Conservation (phyloP, 257 asterid species). For the Solanum appendiculatum region DNA sequence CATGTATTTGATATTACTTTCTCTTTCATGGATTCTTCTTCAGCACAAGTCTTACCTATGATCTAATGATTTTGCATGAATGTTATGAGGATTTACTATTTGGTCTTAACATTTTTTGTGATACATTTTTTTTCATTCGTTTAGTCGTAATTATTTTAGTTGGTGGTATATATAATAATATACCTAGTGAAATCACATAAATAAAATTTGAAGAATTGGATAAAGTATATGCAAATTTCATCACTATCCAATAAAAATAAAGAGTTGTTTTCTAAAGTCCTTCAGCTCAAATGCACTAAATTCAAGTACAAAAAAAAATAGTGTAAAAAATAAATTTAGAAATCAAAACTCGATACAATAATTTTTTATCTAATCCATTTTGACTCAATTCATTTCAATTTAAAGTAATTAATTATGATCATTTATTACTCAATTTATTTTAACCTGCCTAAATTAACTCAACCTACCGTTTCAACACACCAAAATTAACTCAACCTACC, state of each 20-base stretch:
- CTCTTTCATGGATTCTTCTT: not conserved
- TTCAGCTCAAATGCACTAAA: not conserved
- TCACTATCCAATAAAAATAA: not conserved
- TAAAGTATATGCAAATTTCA: no score
- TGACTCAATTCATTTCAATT: no score
- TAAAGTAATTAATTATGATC: no score
- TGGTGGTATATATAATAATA: no score
- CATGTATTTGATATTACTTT: not conserved
- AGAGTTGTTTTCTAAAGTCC: no score
- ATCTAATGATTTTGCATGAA: not conserved
- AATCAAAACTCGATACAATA: not conserved
- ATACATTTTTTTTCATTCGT: not conserved
- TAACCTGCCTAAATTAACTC: not conserved
- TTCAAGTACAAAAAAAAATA: no score
- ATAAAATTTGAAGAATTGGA: no score
- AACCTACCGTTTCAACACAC: not conserved
- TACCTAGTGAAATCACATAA: no score
- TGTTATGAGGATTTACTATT: not conserved
- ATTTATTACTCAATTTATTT: not conserved
- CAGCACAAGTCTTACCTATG: not conserved
- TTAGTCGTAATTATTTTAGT: not conserved
- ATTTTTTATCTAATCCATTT: no score
- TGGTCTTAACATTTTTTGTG: not conserved
- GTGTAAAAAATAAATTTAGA: no score
- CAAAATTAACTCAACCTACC: not conserved